Evolutionary conservation across 2,329 filamentous ascomycete genomes (phyloP).

Genomic region (Ophiosphaerella herpotricha): DNA sequence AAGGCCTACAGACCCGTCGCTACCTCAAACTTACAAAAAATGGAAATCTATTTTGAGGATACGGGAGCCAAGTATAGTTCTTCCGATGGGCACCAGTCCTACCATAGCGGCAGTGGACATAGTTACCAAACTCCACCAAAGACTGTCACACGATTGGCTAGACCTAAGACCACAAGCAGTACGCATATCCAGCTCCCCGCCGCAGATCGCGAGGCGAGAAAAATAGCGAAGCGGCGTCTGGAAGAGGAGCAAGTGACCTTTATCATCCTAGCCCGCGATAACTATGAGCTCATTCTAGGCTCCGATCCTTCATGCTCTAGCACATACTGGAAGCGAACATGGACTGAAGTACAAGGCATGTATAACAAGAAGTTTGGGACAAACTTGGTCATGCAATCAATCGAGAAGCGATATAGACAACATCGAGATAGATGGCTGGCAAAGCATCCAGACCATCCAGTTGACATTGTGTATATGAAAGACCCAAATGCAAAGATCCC

Average conservation of each 20-base stretch:
- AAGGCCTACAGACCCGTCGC: too few species aligned
- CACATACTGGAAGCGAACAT: conserved; percentile 7
- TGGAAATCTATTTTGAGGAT: too few species aligned
- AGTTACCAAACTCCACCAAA: too few species aligned
- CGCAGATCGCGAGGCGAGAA: not conserved
- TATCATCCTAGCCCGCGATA: conserved; percentile 16
- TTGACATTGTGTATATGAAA: not conserved
- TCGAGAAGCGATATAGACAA: conserved; percentile 15
- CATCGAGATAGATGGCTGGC: conserved; percentile 7
- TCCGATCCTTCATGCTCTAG: conserved; percentile 5
- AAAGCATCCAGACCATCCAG: not conserved
- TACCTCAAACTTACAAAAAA: too few species aligned
- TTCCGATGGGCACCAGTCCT: too few species aligned
- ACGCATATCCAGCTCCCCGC: not conserved
- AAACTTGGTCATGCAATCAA: conserved; percentile 6
- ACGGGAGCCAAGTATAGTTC: too few species aligned
- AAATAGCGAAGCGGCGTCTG: not conserved
- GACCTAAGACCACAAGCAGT: too few species aligned
- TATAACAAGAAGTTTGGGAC: conserved; percentile 12
- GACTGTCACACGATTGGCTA: too few species aligned
- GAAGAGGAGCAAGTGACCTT: conserved; percentile 13
- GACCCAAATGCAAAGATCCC: not conserved
- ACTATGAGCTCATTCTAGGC: conserved; percentile 13
- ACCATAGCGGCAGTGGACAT: too few species aligned
- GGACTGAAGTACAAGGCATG: conserved; percentile 6